These are phyloP conservation scores for Leishmania major DNA, from an alignment of 208 protist genomes.

Conservation along the genomic window DNA sequence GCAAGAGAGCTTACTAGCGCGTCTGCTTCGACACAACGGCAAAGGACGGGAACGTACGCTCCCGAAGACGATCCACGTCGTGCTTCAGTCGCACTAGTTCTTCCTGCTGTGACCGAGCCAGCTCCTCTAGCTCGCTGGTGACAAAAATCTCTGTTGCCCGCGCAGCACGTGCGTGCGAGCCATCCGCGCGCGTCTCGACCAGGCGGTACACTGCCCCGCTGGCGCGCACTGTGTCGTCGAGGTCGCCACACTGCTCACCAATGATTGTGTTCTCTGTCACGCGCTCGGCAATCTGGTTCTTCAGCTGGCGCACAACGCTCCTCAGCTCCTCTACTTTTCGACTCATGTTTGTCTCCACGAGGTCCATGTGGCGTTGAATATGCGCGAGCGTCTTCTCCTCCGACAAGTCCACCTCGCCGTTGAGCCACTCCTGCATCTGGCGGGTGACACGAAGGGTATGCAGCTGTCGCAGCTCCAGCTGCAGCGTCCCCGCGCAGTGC, in stretches of 20 bases:
- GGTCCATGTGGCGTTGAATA: conserved; percentile 79
- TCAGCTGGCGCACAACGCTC: conserved; percentile 49
- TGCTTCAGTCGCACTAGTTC: conserved; percentile 80
- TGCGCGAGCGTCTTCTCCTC: conserved; percentile 66
- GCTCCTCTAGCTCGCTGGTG: conserved; percentile 84
- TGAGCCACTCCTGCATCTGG: conserved; percentile 93
- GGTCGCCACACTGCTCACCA: conserved; percentile 36
- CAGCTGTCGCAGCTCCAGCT: conserved; percentile 91
- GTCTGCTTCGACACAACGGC: conserved; percentile 88
- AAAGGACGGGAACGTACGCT: conserved; percentile 91
- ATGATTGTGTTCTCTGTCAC: conserved; percentile 73
- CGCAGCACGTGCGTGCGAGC: conserved; percentile 29
- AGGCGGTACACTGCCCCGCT: conserved; percentile 56
- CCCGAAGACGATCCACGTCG: conserved; percentile 87
- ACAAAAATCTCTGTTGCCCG: conserved; percentile 75
- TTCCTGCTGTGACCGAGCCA: conserved; percentile 87
- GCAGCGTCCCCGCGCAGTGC: conserved; percentile 76
- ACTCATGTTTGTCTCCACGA: conserved; percentile 69
- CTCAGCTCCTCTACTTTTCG: conserved; percentile 79
- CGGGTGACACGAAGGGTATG: conserved; percentile 96
- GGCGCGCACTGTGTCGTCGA: conserved; percentile 62
- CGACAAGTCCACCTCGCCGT: conserved; percentile 64
- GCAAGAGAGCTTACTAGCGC: conserved; percentile 1
- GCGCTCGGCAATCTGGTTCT: conserved; percentile 75
- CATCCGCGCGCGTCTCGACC: conserved; percentile 68